Evolutionary conservation across 164 flowering plant genomes (phyloP), one percentile per base, ranked within the genome.

Genomic region (Stephania japonica): DNA sequence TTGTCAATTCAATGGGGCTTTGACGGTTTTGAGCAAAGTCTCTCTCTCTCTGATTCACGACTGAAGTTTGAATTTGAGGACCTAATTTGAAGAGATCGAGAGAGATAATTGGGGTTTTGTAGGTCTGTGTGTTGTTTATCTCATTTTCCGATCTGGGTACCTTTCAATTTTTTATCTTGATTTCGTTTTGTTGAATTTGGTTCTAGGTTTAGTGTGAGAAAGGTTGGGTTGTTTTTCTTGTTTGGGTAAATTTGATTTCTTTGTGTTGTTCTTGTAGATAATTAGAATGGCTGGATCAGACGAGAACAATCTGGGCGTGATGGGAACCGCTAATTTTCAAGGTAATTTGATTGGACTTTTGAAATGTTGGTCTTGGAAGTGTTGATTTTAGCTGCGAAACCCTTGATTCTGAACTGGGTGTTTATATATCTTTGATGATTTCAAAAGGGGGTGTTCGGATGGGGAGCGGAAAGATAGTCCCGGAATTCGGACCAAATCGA

Each of bases 251-350:
- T 6, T 63, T 64, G n/a, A 69, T 47, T 44, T 69, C 62, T 25
- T 69, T 53, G 59, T 7, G 18, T 69, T 75, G 24, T 10, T 68
- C 26, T 69, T 69, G 61, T 70, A 73, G 84, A 72, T 72, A 50
- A 65, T 43, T 74, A 76, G 76, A 76, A 91, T 92, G 98, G 89
- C 73, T 72, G 83, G 87, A 81, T 84, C 89, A n/a, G 86, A 87
- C 50, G 98, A 93, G 84, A 93, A 93, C 84, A 84, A 84, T 59
- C 82, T 78, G 0, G 84, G 84, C 13, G 79, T 81, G 23, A 78
- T 82, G 68, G 84, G 86, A 74, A 81, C 80, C 5, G 69, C 76
- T 19, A 79, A 78, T 74, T 18, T 69, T 59, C 86, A 79, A 71
- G 90, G 91, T 87, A 80, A 41, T 65, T 50, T 23, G 23, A 42